These are phyloP conservation scores for Arabidopsis arenosa DNA, from an alignment of 345 rosid genomes.

Conservation along the genomic window DNA sequence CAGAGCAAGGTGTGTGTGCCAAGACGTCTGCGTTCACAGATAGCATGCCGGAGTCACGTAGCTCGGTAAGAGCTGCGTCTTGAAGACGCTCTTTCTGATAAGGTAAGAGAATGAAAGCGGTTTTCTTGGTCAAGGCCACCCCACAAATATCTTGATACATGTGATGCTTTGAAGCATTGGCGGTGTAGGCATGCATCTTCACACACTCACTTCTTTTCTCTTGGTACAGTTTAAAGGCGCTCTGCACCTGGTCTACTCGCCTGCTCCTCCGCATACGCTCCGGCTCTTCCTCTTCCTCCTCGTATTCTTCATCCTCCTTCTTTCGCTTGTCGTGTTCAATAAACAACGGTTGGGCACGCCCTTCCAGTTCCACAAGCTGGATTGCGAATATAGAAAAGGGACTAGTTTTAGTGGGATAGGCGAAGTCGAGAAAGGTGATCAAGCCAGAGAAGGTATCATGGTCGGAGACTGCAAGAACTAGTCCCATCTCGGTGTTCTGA, in stretches of 20 bases:
- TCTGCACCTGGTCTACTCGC: constrained; percentile 45
- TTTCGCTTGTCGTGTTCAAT: constrained; percentile 51
- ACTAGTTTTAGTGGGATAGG: constrained; percentile 52
- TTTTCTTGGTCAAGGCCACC: constrained; percentile 57
- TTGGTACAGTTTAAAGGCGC: constrained; percentile 53
- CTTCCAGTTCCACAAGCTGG: constrained; percentile 60
- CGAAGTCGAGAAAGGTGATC: constrained; percentile 61
- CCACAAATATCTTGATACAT: constrained; percentile 82
- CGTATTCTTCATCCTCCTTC: background rate
- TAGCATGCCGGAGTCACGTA: constrained; percentile 40
- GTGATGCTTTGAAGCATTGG: constrained; percentile 56
- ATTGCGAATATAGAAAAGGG: constrained; percentile 60
- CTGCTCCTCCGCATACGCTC: constrained; percentile 15
- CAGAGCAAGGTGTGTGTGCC: constrained; percentile 76
- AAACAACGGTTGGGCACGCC: constrained; percentile 60
- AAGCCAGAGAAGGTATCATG: constrained; percentile 51
- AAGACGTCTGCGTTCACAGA: constrained; percentile 53
- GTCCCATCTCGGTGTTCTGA: constrained; percentile 46
- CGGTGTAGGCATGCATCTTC: constrained; percentile 51
- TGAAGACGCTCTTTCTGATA: constrained; percentile 50
- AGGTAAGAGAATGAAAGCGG: constrained; percentile 66
- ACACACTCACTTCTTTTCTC: constrained; percentile 47
- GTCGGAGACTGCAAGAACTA: constrained; percentile 60
- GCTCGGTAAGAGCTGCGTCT: constrained; percentile 39
- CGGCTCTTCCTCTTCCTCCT: constrained; percentile 22